Conservation (phyloP, 208 protist genomes). For the Trypanosoma grayi region DNA sequence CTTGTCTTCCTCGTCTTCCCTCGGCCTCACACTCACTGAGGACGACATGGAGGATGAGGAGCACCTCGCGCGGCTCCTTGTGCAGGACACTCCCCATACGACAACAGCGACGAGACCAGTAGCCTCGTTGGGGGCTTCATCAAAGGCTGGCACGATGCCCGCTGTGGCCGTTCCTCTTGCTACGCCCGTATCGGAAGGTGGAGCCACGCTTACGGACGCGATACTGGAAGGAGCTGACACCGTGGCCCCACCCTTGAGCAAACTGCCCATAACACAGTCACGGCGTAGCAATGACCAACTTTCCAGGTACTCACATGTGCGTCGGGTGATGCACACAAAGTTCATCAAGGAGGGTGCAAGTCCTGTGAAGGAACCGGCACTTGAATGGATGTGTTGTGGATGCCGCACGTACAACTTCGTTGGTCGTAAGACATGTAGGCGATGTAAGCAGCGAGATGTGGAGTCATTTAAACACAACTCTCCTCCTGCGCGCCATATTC, state of each 20-base stretch:
- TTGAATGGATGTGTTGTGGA: conserved; percentile 66
- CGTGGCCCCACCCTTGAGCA: neutral
- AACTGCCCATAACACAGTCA: conserved; percentile 20
- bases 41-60: conserved; percentile 37
- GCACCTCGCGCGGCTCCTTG: conserved; percentile 32
- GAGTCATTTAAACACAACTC: conserved; percentile 39
- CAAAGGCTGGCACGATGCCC: neutral
- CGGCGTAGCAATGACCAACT: conserved; percentile 30
- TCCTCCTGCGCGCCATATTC: conserved; percentile 61
- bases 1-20: neutral
- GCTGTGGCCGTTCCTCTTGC: neutral
- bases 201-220: conserved; percentile 1
- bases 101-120: neutral
- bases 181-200: neutral
- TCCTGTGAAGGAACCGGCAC: conserved; percentile 3
- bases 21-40: neutral
- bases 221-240: conserved; percentile 1
- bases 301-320: conserved; percentile 39
- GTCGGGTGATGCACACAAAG: conserved; percentile 14
- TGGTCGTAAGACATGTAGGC: conserved; percentile 29
- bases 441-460: conserved; percentile 37
- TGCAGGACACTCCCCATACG: conserved; percentile 31
- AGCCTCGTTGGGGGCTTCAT: neutral
- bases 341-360: neutral
- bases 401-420: conserved; percentile 64